A percentile compares a stretch with the other conserved stretches of the same genome.
Evolutionary conservation across 2,329 filamentous ascomycete genomes (phyloP).

Genomic region (Aspergillus hortae): DNA sequence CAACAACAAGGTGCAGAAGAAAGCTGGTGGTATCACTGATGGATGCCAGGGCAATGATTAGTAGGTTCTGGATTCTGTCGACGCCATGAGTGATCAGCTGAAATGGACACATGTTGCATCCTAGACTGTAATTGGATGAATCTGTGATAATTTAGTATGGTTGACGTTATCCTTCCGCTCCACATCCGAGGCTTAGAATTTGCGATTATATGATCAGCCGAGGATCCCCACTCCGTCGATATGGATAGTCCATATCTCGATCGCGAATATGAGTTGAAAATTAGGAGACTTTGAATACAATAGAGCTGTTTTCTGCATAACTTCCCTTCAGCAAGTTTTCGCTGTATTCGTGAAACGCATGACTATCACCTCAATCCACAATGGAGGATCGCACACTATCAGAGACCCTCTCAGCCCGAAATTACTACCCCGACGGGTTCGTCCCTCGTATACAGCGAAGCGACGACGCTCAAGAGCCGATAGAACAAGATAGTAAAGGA

Average conservation of each 20-base stretch:
- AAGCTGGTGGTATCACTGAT: background rate
- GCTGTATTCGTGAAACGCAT: background rate
- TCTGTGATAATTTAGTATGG: too few species aligned
- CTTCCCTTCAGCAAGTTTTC: background rate
- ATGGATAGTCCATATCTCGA: background rate
- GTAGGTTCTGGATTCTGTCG: background rate
- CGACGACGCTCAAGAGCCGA: background rate
- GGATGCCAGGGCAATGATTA: conserved; percentile 2
- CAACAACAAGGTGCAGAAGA: conserved; percentile 5
- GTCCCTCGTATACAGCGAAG: background rate
- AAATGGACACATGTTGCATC: too few species aligned
- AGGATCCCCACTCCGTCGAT: background rate
- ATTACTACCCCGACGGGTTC: conserved; percentile 1
- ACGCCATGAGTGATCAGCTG: too few species aligned
- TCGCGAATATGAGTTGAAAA: background rate
- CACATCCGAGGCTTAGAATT: background rate
- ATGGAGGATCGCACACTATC: conserved; percentile 2
- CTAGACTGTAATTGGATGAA: too few species aligned
- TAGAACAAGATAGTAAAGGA: background rate
- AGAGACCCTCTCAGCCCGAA: conserved; percentile 3
- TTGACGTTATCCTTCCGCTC: background rate
- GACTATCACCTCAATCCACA: background rate
- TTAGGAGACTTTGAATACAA: background rate
- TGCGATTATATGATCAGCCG: conserved; percentile 5
- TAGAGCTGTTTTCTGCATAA: background rate